These are phyloP conservation scores for Spiraea crenata DNA, from an alignment of 331 rosid genomes.

Conservation along the genomic window DNA sequence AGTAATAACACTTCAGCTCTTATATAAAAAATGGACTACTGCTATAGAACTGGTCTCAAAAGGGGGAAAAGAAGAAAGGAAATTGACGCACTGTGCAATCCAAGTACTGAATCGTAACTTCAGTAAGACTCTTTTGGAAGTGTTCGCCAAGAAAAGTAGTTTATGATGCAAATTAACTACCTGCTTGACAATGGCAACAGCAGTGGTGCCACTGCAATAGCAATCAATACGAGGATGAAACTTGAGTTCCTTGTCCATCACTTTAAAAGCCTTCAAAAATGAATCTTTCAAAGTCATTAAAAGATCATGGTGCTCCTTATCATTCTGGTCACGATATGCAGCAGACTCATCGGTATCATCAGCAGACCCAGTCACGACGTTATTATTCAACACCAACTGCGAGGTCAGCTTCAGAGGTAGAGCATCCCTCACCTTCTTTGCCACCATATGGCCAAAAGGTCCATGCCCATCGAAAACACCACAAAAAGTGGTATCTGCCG, in stretches of 20 bases:
- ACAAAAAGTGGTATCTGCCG: constrained; percentile 54
- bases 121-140: not conserved
- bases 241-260: constrained; percentile 76
- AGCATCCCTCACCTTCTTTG: constrained; percentile 72
- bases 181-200: constrained; percentile 70
- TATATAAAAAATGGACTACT: not conserved
- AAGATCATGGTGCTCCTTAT: constrained; percentile 16
- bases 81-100: not conserved
- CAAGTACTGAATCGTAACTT: not conserved
- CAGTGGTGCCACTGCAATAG: constrained; percentile 80
- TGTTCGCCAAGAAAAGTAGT: not conserved
- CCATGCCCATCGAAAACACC: constrained; percentile 96
- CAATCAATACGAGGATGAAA: constrained; percentile 51
- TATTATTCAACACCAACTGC: constrained; percentile 43
- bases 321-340: constrained; percentile 24
- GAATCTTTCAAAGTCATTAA: constrained; percentile 42
- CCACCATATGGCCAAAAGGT: constrained; percentile 71
- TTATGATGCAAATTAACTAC: constrained; percentile 25
- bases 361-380: constrained; percentile 12
- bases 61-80: not conserved
- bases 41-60: too few relatives aligned
- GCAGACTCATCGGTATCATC: constrained; percentile 10
- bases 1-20: not conserved
- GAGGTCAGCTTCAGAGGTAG: constrained; percentile 62
- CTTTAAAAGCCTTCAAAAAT: constrained; percentile 55